Evolutionary conservation across 805 yeast species (phyloP).

Genomic region (Saccharomycopsis olivae): DNA sequence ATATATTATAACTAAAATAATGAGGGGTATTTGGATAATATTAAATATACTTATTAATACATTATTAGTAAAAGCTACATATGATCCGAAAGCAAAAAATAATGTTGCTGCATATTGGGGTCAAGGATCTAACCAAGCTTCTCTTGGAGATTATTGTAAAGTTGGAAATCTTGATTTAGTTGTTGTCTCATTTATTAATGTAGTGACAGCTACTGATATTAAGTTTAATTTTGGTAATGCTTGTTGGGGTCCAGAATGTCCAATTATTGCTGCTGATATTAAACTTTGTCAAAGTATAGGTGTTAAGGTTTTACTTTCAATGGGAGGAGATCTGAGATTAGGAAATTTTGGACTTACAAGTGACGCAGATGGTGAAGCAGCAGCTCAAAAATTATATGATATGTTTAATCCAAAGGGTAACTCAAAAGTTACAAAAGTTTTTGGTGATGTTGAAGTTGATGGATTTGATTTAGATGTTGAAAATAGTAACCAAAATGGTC

Average conservation of each 20-base stretch:
- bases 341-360: constrained; percentile 72
- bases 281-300: constrained; percentile 65
- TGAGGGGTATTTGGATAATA: too few relatives aligned
- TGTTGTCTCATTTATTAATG: constrained; percentile 19
- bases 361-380: constrained; percentile 62
- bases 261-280: constrained; percentile 54
- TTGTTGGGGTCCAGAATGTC: constrained; percentile 24
- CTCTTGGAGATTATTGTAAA: constrained; percentile 40
- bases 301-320: constrained; percentile 62
- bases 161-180: constrained; percentile 38
- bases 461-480: constrained; percentile 19
- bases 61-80: not conserved
- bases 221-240: constrained; percentile 37
- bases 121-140: constrained; percentile 41
- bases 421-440: constrained; percentile 8
- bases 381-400: constrained; percentile 52
- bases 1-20: too few relatives aligned
- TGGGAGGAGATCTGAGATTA: constrained; percentile 35
- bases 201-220: constrained; percentile 31
- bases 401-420: constrained; percentile 42
- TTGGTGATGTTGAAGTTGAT: constrained; percentile 15
- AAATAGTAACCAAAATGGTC: constrained; percentile 36
- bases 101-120: constrained; percentile 66
- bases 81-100: constrained; percentile 18
- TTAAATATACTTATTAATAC: too few relatives aligned